These are phyloP conservation scores for Trametes gibbosa DNA, from an alignment of 768 basidiomycete species.

Conservation along the genomic window DNA sequence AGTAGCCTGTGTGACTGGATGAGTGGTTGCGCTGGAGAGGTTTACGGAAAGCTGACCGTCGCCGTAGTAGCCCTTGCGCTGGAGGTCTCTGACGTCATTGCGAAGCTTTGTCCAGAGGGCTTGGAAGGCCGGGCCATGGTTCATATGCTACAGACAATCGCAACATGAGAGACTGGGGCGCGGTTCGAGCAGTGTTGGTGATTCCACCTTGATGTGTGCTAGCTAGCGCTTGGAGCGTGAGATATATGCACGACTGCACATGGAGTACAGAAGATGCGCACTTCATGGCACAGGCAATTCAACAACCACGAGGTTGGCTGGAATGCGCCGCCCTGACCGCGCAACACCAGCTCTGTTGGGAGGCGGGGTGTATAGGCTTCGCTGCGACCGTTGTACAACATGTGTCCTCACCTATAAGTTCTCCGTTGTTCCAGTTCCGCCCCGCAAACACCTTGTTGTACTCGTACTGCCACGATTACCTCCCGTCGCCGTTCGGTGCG, in stretches of 20 bases:
- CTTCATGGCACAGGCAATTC: constrained; percentile 83
- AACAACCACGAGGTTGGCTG: constrained; percentile 65
- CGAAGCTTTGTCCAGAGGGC: constrained; percentile 66
- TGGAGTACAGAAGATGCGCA: constrained; percentile 30
- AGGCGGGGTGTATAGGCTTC: neutral
- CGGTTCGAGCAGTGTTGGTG: no score
- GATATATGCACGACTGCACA: no score
- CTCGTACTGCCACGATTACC: constrained; percentile 55
- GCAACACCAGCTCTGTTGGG: constrained; percentile 66
- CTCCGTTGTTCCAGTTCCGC: constrained; percentile 83
- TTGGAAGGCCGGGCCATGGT: constrained; percentile 78
- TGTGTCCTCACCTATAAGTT: constrained; percentile 59
- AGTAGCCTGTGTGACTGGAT: constrained; percentile 53
- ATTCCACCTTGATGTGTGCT: constrained; percentile 73
- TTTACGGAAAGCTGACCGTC: constrained; percentile 49
- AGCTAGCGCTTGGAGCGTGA: constrained; percentile 43
- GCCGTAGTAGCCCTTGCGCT: constrained; percentile 75
- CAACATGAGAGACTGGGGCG: neutral
- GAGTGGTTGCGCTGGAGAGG: neutral
- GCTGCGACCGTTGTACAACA: no score
- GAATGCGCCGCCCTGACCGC: constrained; percentile 58
- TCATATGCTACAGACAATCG: constrained; percentile 56
- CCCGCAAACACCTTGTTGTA: constrained; percentile 77
- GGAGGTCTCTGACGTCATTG: constrained; percentile 65
- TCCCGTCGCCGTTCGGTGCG: neutral